These are phyloP conservation scores for Trypanosoma mega DNA, from an alignment of 208 protist species.

Conservation along the genomic window DNA sequence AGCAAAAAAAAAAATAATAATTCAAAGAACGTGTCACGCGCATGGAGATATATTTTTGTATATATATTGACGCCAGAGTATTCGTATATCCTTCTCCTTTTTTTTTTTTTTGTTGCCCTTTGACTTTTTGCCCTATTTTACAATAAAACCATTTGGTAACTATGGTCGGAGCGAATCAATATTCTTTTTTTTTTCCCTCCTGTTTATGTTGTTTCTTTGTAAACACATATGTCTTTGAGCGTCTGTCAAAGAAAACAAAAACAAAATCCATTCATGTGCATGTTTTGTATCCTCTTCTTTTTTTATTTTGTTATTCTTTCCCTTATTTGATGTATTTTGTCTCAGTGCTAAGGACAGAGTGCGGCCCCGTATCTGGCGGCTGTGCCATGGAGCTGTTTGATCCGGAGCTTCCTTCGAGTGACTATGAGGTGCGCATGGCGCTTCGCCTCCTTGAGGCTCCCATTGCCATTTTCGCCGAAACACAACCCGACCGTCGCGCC, in stretches of 20 bases:
- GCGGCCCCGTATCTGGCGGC: no score
- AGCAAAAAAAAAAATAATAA: background rate
- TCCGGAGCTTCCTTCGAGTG: constrained; percentile 27
- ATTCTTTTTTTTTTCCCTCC: background rate
- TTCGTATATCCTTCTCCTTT: constrained; percentile 1
- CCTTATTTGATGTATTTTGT: no score
- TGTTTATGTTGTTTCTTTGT: background rate
- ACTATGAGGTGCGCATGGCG: constrained; percentile 22
- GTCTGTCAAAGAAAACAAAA: no score
- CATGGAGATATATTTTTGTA: background rate
- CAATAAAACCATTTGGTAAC: background rate
- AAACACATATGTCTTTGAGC: no score
- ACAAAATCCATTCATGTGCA: no score
- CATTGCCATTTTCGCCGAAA: constrained; percentile 31
- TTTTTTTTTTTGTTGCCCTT: background rate
- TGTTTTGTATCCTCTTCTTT: no score
- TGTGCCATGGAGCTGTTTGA: constrained; percentile 35
- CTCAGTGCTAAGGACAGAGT: no score
- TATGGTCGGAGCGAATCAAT: no score
- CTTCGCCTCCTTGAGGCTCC: constrained; percentile 24
- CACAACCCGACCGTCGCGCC: constrained; percentile 16
- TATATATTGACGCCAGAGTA: background rate
- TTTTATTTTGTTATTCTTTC: background rate
- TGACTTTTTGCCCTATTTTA: background rate
- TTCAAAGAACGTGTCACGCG: background rate